These are phyloP conservation scores for Suhomyces coccinellae DNA, from an alignment of 1,139 yeast species.

Conservation along the genomic window DNA sequence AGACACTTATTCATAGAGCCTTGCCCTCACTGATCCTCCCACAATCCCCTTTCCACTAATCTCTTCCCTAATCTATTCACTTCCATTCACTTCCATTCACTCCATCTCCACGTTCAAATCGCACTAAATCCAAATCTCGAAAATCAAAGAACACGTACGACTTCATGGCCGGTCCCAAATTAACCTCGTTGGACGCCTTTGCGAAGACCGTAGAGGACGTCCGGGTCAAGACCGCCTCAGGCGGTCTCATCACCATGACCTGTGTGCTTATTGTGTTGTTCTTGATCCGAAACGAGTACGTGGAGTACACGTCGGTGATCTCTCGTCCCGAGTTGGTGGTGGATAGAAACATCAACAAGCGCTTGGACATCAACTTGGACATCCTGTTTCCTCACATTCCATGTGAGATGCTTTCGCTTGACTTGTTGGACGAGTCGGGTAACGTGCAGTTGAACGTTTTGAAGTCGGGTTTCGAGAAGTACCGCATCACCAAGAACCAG, in stretches of 20 bases:
- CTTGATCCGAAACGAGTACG: conserved; percentile 73
- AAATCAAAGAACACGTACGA: conserved; percentile 2
- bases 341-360: conserved; percentile 77
- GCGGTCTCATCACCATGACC: conserved; percentile 81
- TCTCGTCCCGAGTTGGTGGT: conserved; percentile 83
- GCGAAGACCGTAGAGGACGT: conserved; percentile 95
- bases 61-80: background rate
- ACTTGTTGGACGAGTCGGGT: conserved; percentile 77
- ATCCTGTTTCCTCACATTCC: conserved; percentile 82
- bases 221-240: conserved; percentile 79
- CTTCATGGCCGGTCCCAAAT: conserved; percentile 31
- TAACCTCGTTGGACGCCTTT: conserved; percentile 81
- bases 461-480: conserved; percentile 69
- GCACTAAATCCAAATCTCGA: background rate
- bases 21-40: no score
- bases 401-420: conserved; percentile 59
- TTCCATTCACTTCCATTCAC: background rate
- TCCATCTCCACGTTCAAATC: background rate
- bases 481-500: conserved; percentile 50
- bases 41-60: no score
- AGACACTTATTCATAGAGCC: no score
- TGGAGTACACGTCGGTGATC: conserved; percentile 65
- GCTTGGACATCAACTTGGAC: conserved; percentile 77
- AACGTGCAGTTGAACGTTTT: conserved; percentile 74
- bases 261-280: conserved; percentile 64